Conservation (phyloP, 164 flowering plant genomes). For the Aristolochia fimbriata region DNA sequence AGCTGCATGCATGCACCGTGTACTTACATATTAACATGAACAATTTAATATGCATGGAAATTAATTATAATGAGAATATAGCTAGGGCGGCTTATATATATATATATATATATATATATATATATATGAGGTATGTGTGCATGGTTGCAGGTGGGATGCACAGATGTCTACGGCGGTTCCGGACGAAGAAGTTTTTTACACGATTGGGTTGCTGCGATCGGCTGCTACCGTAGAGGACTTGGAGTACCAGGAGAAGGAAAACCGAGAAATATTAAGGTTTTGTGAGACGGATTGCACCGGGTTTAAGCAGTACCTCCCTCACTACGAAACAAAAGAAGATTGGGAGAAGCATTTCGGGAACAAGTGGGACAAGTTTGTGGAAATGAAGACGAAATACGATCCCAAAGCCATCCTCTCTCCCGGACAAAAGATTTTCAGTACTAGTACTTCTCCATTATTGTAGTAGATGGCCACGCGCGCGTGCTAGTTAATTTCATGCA, state of each 20-base stretch:
- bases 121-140: background rate
- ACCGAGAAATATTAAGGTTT: constrained; percentile 38
- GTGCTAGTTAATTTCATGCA: no score
- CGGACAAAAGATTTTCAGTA: constrained; percentile 75
- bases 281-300: constrained; percentile 42
- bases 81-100: no score
- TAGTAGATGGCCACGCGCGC: no score
- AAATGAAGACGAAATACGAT: constrained; percentile 57
- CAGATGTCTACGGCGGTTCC: constrained; percentile 60
- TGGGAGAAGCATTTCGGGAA: constrained; percentile 73
- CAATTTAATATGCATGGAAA: no score
- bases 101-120: background rate
- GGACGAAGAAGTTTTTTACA: constrained; percentile 73
- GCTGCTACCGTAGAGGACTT: constrained; percentile 22
- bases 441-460: constrained; percentile 9
- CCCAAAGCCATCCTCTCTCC: constrained; percentile 67
- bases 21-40: no score
- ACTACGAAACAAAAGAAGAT: constrained; percentile 31
- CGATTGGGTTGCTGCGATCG: constrained; percentile 57
- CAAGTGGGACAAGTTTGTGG: constrained; percentile 51
- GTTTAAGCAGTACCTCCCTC: constrained; percentile 64
- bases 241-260: constrained; percentile 37
- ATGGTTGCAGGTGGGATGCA: constrained; percentile 63
- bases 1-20: no score
- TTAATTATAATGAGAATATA: no score